Evolutionary conservation across 495 filamentous ascomycete species (phyloP).

Genomic region (Achaetomiella virescens): DNA sequence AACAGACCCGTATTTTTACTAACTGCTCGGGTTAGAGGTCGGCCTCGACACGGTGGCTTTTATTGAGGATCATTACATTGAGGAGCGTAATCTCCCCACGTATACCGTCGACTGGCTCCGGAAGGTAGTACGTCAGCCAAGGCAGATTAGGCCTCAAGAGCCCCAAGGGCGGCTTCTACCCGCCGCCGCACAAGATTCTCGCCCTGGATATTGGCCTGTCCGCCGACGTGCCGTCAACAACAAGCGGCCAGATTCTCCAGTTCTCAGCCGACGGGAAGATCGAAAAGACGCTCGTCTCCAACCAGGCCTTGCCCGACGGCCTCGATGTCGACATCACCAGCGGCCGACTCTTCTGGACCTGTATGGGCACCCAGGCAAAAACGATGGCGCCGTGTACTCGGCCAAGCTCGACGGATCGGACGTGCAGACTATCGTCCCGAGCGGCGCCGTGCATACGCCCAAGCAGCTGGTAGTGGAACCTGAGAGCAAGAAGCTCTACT

Average conservation of each 20-base stretch:
- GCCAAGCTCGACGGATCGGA: constrained; percentile 38
- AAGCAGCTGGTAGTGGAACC: constrained; percentile 46
- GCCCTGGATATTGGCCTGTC: not conserved
- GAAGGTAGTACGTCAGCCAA: constrained; percentile 33
- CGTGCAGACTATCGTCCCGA: constrained; percentile 26
- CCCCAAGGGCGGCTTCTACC: constrained; percentile 26
- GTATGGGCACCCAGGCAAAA: constrained; percentile 38
- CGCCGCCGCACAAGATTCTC: too few species aligned
- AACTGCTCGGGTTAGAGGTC: too few species aligned
- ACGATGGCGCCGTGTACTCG: constrained; percentile 40
- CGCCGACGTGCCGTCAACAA: not conserved
- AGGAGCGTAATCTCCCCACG: constrained; percentile 37
- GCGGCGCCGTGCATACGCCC: constrained; percentile 42
- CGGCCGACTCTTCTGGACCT: constrained; percentile 48
- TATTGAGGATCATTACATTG: constrained; percentile 37
- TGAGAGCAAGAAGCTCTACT: constrained; percentile 37
- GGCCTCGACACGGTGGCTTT: constrained; percentile 48
- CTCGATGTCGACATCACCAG: constrained; percentile 34
- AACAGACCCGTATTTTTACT: too few species aligned
- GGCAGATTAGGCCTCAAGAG: constrained; percentile 33
- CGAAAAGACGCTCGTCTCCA: constrained; percentile 32
- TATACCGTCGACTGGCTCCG: constrained; percentile 33
- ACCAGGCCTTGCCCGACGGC: constrained; percentile 43
- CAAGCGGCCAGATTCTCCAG: not conserved
- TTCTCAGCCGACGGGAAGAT: constrained; percentile 5